Percentiles rank a stretch among this genome's conserved stretches.
These are phyloP conservation scores for Annona squamosa DNA, from an alignment of 164 flowering plant species.

Conservation along the genomic window DNA sequence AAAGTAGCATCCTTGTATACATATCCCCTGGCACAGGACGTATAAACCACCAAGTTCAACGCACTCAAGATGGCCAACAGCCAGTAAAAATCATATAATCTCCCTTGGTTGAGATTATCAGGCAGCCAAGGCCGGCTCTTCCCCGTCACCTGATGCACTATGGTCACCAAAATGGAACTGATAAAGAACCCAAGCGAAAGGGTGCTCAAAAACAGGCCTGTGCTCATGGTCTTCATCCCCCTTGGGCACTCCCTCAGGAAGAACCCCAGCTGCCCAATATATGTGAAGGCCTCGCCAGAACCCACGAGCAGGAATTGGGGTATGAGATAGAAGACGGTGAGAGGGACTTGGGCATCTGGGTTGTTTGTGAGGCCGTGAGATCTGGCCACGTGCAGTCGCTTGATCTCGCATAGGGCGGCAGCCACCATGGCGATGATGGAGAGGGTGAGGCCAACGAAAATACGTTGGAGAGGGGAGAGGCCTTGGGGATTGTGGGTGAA, in stretches of 20 bases:
- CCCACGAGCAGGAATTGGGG: conserved; percentile 79
- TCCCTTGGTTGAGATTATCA: conserved; percentile 64
- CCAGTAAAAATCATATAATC: conserved; percentile 73
- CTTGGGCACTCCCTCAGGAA: conserved; percentile 77
- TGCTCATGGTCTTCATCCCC: conserved; percentile 93
- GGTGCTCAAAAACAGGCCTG: conserved; percentile 73
- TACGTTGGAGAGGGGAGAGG: conserved; percentile 61
- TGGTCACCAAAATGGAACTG: conserved; percentile 54
- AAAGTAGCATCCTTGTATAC: conserved; percentile 60
- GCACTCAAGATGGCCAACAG: conserved; percentile 49
- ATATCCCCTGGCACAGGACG: conserved; percentile 52
- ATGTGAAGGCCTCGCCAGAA: conserved; percentile 69
- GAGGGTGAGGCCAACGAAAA: conserved; percentile 58
- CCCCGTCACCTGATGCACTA: conserved; percentile 52
- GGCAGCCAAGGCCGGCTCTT: conserved; percentile 52
- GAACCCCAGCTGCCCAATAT: conserved; percentile 78
- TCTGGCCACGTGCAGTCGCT: conserved; percentile 37
- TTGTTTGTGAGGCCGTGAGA: conserved; percentile 28
- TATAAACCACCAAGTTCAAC: conserved; percentile 39
- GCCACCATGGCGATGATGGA: conserved; percentile 61
- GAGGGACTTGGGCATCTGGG: conserved; percentile 32
- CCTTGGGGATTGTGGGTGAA: conserved; percentile 49
- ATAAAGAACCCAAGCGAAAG: conserved; percentile 68
- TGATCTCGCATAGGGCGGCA: conserved; percentile 58
- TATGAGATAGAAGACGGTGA: conserved; percentile 63